Evolutionary conservation across 1,284 basidiomycete genomes (phyloP).

Genomic region (Clitocybe nebularis): DNA sequence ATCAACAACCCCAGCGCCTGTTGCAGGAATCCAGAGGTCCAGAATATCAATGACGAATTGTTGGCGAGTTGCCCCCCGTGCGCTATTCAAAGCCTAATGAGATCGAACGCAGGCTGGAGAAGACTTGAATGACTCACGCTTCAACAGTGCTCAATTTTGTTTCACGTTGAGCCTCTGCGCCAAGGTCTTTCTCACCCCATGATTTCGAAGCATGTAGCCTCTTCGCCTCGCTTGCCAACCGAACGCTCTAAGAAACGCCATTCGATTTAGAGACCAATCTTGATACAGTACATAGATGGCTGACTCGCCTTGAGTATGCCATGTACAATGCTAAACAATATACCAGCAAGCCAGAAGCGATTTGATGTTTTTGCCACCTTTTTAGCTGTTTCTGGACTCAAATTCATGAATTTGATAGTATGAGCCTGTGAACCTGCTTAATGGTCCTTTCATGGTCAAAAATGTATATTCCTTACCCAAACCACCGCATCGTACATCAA

Average conservation of each 20-base stretch:
- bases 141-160: slow-evolving; percentile 54
- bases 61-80: slow-evolving; percentile 60
- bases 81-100: slow-evolving; percentile 38
- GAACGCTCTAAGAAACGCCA: slow-evolving; percentile 39
- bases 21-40: slow-evolving; percentile 89
- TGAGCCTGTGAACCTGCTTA: slow-evolving; percentile 49
- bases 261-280: no score
- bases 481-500: slow-evolving; percentile 77
- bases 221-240: slow-evolving; percentile 59
- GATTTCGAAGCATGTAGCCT: slow-evolving; percentile 39
- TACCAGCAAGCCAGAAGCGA: slow-evolving; percentile 90
- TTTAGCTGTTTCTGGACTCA: slow-evolving; percentile 63
- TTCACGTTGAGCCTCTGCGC: slow-evolving; percentile 65
- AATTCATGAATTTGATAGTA: slow-evolving; percentile 63
- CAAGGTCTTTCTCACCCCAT: slow-evolving; percentile 60
- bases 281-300: not conserved
- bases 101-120: not conserved
- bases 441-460: not conserved
- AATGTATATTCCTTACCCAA: slow-evolving; percentile 60
- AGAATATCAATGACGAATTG: slow-evolving; percentile 82
- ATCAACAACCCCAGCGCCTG: slow-evolving; percentile 73
- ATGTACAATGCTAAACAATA: slow-evolving; percentile 72
- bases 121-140: slow-evolving; percentile 39
- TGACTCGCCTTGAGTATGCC: slow-evolving; percentile 60
- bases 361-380: slow-evolving; percentile 73